Evolutionary conservation across 257 asterid species (phyloP), one percentile per base, ranked within the genome.

Genomic region (Leonotis leonurus): DNA sequence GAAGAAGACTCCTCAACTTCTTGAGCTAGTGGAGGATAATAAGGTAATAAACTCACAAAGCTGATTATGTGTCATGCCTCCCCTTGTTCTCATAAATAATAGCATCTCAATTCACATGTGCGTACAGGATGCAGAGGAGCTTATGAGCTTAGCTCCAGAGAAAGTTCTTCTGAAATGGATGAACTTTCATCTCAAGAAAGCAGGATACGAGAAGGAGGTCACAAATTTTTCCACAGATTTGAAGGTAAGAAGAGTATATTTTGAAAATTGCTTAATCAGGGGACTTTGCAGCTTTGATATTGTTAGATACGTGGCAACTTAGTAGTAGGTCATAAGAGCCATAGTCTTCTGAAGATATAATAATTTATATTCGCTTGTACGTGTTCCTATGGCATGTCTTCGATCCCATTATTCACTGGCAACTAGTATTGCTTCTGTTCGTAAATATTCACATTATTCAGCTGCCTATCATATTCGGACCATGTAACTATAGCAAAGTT

Each of bases 161-260:
- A 90, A 88, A 79, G 73, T 90, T 73, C 80, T 90, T 37, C 80
- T 87, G 70, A 90, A 85, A 80, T 88, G 96, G 96, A 87, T 90
- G 97, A 90, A 90, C 78, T 90, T 87, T 69, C 97, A 87, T 76
- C 87, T 90, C 24, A 90, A 90, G 72, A 90, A 88, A 74, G 75
- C 82, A 17, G 96, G 98, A 45, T 90, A 80, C 45, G 60, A 73
- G 67, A 90, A 88, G 76, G 69, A 70, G 46, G 94, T 90, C 55
- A 74, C 89, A 45, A 90, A 85, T 72, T 90, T 90, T 77, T 90
- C 98, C 20, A 75, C 98, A n/a, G 96, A 90, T 83, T 69, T 90
- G 44, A 90, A 88, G 95, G 97, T 90, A 77, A 56, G 61, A 57
- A 39, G 62, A 36, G 53, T 33, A 5, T 41, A 45, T 4, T 25